phyloP scores from a whole-genome alignment of 371 early-diverging fungal species.

The Mucor saturninus region DNA sequence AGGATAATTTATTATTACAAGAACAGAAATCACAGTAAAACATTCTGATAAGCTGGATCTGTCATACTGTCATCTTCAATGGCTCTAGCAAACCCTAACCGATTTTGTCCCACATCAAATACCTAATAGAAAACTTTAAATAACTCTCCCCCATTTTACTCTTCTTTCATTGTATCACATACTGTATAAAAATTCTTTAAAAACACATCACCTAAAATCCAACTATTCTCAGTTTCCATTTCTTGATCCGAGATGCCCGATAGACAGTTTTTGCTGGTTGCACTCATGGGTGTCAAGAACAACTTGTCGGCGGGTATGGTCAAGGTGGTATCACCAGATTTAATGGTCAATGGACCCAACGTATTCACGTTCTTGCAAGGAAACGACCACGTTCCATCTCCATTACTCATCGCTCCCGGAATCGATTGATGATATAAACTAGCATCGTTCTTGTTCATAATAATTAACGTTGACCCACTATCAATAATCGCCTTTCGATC shows the following conservation, averaged over 20 bases:
- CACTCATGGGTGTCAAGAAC: constrained; percentile 54
- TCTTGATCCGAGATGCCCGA: constrained; percentile 67
- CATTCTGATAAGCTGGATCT: constrained; percentile 20
- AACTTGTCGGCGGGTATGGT: constrained; percentile 61
- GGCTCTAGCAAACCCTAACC: constrained; percentile 70
- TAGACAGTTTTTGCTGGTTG: constrained; percentile 57
- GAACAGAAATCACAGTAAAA: constrained; percentile 2
- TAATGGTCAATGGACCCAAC: constrained; percentile 52
- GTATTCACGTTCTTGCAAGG: constrained; percentile 55
- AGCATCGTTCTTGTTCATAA: constrained; percentile 69
- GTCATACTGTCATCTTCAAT: constrained; percentile 17
- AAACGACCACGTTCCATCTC: constrained; percentile 58
- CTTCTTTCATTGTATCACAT: constrained; percentile 17
- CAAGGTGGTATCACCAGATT: constrained; percentile 54
- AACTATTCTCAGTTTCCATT: constrained; percentile 39
- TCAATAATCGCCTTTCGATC: constrained; percentile 58
- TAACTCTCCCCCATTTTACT: not conserved
- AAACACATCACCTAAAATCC: constrained; percentile 86
- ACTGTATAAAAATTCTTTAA: constrained; percentile 77
- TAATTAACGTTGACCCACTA: constrained; percentile 74
- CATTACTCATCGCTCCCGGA: constrained; percentile 61
- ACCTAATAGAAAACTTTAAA: constrained; percentile 36
- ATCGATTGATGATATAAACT: constrained; percentile 67
- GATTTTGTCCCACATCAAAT: constrained; percentile 67
- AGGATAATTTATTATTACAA: not conserved